Base-by-base conservation (phyloP, 208 protist genomes). In the Trypanosoma scelopori region DNA sequence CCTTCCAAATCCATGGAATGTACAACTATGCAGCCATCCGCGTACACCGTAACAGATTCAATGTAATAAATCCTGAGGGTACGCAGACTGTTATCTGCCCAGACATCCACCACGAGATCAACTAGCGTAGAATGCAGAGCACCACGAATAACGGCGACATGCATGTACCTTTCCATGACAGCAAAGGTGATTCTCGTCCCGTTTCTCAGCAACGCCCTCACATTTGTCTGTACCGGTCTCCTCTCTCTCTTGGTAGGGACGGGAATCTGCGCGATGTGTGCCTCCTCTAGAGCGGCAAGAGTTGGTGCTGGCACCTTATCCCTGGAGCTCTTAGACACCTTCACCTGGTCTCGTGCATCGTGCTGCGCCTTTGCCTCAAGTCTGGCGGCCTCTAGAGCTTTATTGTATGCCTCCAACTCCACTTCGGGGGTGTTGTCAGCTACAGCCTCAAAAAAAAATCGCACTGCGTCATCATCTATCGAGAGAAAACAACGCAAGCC, bases 361-460 rank as follows among this genome's bases (percentile, higher is more conserved):
- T 81, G 79, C 68, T 91, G 84, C 15, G 61, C 66, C 52, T 77
- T 68, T 4, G 89, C 89, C 20, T 76, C 66, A 39, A 71, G 61
- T 55, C 77, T 78, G 7, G 84, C 89, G 11, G 59, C 55, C 23
- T 77, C 78, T 11, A 90, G 70, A 12, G 82, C 84, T 9, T 49
- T 27, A 5, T 55, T 63, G 59, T 91, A 82, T 4, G 73, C 53
- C 1, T 59, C 78, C 11, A 66, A 32, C 45, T 78, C 80, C 11
- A 81, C 84, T 1, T 77, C 89, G 41, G 55, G 46, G 4, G 67
- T 66, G 76, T 92, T 91, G 55, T 91, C 86, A 0, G 81, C 86
- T 0, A 79, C 62, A 27, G 91, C 84, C 41, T 86, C 79, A 32
- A 82, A 78, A 43, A 85, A 69, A 49, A 91, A 71, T 37, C 52